Conservation (phyloP, 257 asterid genomes). For the Pogostemon cablin region DNA sequence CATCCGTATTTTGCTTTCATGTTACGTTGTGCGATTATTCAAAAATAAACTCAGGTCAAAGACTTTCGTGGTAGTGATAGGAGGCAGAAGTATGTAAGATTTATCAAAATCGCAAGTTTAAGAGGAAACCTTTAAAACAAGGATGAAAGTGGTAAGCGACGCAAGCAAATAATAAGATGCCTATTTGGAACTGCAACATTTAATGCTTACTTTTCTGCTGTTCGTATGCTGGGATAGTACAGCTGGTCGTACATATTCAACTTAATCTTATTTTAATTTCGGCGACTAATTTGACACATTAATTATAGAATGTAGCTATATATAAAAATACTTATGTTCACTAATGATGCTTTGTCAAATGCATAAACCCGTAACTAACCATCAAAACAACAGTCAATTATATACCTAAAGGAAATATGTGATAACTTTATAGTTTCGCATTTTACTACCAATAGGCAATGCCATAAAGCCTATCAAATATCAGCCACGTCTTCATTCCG, state of each 20-base stretch:
- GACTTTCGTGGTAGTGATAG: conserved; percentile 15
- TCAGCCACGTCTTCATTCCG: conserved; percentile 1
- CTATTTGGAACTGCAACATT: background rate
- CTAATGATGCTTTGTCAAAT: conserved; percentile 11
- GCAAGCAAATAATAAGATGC: conserved; percentile 20
- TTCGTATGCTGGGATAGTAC: conserved; percentile 1
- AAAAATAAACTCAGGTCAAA: background rate
- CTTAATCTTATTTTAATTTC: conserved; percentile 8
- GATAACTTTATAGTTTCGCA: conserved; percentile 10
- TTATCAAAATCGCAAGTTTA: background rate
- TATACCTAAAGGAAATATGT: conserved; percentile 20
- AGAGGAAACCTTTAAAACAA: conserved; percentile 13
- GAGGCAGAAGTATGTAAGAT: conserved; percentile 10
- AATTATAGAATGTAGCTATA: conserved; percentile 13
- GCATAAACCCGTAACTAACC: conserved; percentile 17
- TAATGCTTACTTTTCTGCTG: conserved; percentile 6
- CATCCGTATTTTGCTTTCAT: background rate
- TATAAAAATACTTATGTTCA: conserved; percentile 2
- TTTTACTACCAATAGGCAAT: conserved; percentile 24
- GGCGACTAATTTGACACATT: conserved; percentile 26
- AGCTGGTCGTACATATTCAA: conserved; percentile 1
- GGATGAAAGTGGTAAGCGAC: background rate
- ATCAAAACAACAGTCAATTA: conserved; percentile 12
- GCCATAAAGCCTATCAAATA: conserved; percentile 15
- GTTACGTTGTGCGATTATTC: conserved; percentile 25